A percentile compares a stretch with the other conserved stretches of the same genome.
phyloP scores from a whole-genome alignment of 176 grass and related monocot species.

The Thalia dealbata region DNA sequence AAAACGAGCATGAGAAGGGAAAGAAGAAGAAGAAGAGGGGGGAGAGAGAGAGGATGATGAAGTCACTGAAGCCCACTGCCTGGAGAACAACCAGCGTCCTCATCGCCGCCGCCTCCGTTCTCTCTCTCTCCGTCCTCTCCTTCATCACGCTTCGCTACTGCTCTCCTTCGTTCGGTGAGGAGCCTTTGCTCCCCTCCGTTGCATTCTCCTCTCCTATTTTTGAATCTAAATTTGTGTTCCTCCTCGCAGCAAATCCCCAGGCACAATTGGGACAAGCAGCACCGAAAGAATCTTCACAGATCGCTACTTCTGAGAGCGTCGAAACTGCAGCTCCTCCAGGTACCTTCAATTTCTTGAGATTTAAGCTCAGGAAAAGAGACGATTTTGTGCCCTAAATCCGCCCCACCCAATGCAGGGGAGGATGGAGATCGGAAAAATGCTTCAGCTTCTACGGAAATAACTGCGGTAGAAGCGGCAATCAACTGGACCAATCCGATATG shows the following conservation, averaged over 20 bases:
- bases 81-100: constrained; percentile 24
- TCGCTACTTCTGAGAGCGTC: too few species aligned
- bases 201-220: too few species aligned
- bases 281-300: too few species aligned
- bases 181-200: background rate
- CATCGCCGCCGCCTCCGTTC: constrained; percentile 25
- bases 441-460: background rate
- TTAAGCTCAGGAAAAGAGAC: too few species aligned
- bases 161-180: constrained; percentile 8
- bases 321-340: too few species aligned
- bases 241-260: too few species aligned
- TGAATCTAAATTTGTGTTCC: too few species aligned
- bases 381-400: background rate
- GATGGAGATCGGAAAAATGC: constrained; percentile 17
- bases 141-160: constrained; percentile 24
- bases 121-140: constrained; percentile 32
- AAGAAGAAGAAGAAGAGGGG: constrained; percentile 1
- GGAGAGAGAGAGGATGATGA: constrained; percentile 19
- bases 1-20: too few species aligned
- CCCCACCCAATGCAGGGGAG: constrained; percentile 8
- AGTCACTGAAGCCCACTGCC: constrained; percentile 21
- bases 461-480: background rate
- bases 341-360: too few species aligned
- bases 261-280: too few species aligned
- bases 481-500: constrained; percentile 17